phyloP scores from a whole-genome alignment of 2,329 filamentous ascomycete genomes.

The Chaetomiaceae sp. region DNA sequence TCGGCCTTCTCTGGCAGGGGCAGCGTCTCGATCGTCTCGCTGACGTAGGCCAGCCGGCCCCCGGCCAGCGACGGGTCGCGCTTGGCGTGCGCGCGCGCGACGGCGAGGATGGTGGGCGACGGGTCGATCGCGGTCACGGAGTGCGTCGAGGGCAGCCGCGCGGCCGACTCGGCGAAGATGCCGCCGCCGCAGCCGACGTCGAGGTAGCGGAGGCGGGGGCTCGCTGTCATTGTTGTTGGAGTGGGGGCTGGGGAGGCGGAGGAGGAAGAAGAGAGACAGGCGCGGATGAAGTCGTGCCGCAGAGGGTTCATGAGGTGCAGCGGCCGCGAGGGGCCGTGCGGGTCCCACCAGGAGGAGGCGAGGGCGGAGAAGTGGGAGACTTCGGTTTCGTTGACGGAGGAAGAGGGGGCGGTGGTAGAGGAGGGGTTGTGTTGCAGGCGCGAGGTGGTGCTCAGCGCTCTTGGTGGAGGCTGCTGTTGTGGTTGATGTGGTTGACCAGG shows the following conservation, averaged over 20 bases:
- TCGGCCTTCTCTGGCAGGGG: slow-evolving; percentile 30
- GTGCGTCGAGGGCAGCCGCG: slow-evolving; percentile 56
- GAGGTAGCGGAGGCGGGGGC: slow-evolving; percentile 60
- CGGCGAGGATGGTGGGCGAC: slow-evolving; percentile 62
- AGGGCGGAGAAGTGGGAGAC: slow-evolving; percentile 92
- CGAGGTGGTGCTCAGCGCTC: slow-evolving; percentile 17
- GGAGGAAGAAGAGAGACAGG: slow-evolving; percentile 58
- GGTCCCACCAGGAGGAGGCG: slow-evolving; percentile 95
- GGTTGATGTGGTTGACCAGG: not conserved
- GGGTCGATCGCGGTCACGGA: slow-evolving; percentile 74
- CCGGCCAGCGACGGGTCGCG: slow-evolving; percentile 60
- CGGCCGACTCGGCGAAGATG: slow-evolving; percentile 87
- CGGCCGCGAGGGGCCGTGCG: slow-evolving; percentile 82
- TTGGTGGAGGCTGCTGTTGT: not conserved
- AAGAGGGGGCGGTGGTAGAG: slow-evolving; percentile 35
- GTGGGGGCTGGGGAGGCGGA: slow-evolving; percentile 35
- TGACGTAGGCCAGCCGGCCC: slow-evolving; percentile 63
- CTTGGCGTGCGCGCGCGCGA: slow-evolving; percentile 70
- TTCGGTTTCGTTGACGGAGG: slow-evolving; percentile 81
- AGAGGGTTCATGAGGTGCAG: slow-evolving; percentile 98
- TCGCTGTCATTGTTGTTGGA: slow-evolving; percentile 6
- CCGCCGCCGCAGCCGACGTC: slow-evolving; percentile 95
- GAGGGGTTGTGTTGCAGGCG: slow-evolving; percentile 17
- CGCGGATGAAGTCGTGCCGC: slow-evolving; percentile 82
- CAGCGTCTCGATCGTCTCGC: slow-evolving; percentile 70